Base-by-base conservation (phyloP, 2,329 filamentous ascomycete species). In the Zymoseptoria brevis region DNA sequence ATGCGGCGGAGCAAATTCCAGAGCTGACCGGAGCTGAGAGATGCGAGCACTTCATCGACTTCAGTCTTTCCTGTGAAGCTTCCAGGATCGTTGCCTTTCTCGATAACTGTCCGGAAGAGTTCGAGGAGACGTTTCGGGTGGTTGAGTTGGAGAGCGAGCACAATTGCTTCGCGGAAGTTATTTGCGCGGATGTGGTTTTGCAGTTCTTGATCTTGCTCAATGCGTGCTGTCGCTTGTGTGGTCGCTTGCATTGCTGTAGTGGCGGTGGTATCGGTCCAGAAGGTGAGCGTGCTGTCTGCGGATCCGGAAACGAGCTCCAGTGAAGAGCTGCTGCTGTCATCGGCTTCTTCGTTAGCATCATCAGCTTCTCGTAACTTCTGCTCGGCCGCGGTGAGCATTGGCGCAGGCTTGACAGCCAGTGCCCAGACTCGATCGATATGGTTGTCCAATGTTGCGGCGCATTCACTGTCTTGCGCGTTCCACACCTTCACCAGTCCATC, bases 341-440 rank as follows among this genome's bases (percentile, higher is more conserved):
- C 61, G 2, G 66, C 64, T 35, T 54, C 63, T 1, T 65, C 57
- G 2, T 60, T 62, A 16, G 68, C 66, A n/a, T 74, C 73, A 11
- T 70, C 65, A 55, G 67, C 66, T 21, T 50, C 19, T 49, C 50
- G 48, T 56, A 49, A 13, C 52, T 63, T 60, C 8, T 54, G 55
- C 30, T 60, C 57, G 11, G 61, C 57, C 9, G 51, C 48, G 0
- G 59, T 57, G 2, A 62, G 50, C 4, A 62, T 29, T 19, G 62
- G 54, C 41, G 80, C 70, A 52, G 87, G 81, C 72, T 93, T 82
- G 9, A 90, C 84, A 4, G 90, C 84, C 19, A 97, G 78, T 0
- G 91, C 91, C 92, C 92, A 96, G 0, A 97, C 92, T 59, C 94
- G 85, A 75, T 99, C 94, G 68, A 91, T 91, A 74, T 99, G 94